A percentile compares a stretch with the other conserved stretches of the same genome.
These are phyloP conservation scores for Tulasnella sp. DNA, from an alignment of 768 basidiomycete species.

Conservation along the genomic window DNA sequence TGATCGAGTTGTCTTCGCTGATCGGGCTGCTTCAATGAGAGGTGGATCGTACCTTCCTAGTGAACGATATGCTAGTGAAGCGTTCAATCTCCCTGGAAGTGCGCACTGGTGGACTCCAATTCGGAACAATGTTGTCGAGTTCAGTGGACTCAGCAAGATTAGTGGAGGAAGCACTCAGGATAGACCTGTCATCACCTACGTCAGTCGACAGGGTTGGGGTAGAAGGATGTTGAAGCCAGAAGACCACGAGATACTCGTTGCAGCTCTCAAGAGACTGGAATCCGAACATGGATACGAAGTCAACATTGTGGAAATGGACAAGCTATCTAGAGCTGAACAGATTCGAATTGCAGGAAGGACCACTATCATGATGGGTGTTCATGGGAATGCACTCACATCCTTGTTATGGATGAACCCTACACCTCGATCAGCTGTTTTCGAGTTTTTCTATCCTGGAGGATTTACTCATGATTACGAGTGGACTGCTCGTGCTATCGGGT, in stretches of 20 bases:
- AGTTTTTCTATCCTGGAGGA: slow-evolving; percentile 76
- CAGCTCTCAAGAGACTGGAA: slow-evolving; percentile 49
- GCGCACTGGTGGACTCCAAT: slow-evolving; percentile 71
- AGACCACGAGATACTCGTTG: slow-evolving; percentile 68
- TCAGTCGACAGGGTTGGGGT: slow-evolving; percentile 81
- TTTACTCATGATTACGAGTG: slow-evolving; percentile 82
- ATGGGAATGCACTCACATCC: slow-evolving; percentile 82
- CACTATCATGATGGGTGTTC: slow-evolving; percentile 68
- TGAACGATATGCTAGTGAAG: slow-evolving; percentile 60
- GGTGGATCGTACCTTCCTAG: slow-evolving; percentile 53
- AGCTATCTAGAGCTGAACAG: slow-evolving; percentile 67
- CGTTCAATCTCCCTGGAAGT: slow-evolving; percentile 63
- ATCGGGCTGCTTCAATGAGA: slow-evolving; percentile 73
- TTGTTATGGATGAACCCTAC: slow-evolving; percentile 87
- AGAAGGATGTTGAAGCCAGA: slow-evolving; percentile 63
- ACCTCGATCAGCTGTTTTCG: slow-evolving; percentile 73
- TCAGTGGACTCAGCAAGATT: slow-evolving; percentile 23
- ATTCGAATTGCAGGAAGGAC: slow-evolving; percentile 68
- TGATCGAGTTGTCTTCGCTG: slow-evolving; percentile 77
- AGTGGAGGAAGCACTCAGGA: slow-evolving; percentile 28
- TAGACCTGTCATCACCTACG: slow-evolving; percentile 80
- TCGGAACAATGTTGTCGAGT: slow-evolving; percentile 24
- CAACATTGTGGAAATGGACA: slow-evolving; percentile 75
- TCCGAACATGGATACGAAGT: slow-evolving; percentile 64
- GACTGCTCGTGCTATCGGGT: slow-evolving; percentile 65